Percentiles rank a stretch among this genome's conserved stretches.
These are phyloP conservation scores for Metschnikowia vanudenii DNA, from an alignment of 805 yeast genomes.

Conservation along the genomic window DNA sequence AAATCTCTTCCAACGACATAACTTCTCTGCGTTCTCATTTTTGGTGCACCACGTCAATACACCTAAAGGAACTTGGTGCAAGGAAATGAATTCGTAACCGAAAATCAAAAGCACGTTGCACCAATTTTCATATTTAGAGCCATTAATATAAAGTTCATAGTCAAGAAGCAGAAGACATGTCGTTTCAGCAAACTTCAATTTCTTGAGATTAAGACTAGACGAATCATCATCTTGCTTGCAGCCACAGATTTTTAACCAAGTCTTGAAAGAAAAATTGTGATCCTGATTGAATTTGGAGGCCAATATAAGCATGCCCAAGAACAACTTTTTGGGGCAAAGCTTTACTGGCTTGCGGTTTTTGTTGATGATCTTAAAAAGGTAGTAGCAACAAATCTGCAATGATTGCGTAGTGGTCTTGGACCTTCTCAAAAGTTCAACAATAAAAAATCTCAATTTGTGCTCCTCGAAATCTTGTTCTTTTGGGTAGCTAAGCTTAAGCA, in stretches of 20 bases:
- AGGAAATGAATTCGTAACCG: slow-evolving; percentile 42
- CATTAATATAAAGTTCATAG: slow-evolving; percentile 56
- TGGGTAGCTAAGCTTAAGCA: slow-evolving; percentile 33
- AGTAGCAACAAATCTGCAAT: slow-evolving; percentile 65
- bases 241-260: slow-evolving; percentile 78
- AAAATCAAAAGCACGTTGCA: slow-evolving; percentile 42
- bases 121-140: slow-evolving; percentile 47
- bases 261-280: slow-evolving; percentile 60
- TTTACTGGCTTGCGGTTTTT: slow-evolving; percentile 15
- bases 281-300: slow-evolving; percentile 76
- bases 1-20: slow-evolving; percentile 19
- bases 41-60: slow-evolving; percentile 19
- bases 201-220: slow-evolving; percentile 40
- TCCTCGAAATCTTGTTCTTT: slow-evolving; percentile 14
- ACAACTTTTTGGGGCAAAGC: slow-evolving; percentile 61
- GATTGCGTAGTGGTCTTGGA: slow-evolving; percentile 61
- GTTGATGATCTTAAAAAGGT: slow-evolving; percentile 49
- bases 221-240: slow-evolving; percentile 25
- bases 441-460: slow-evolving; percentile 27
- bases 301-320: slow-evolving; percentile 65
- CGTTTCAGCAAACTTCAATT: slow-evolving; percentile 53
- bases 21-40: slow-evolving; percentile 12
- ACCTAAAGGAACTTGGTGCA: slow-evolving; percentile 29
- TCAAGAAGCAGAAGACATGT: slow-evolving; percentile 51
- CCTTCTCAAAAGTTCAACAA: slow-evolving; percentile 44